Percentiles rank a stretch among this genome's conserved stretches.
Conservation (phyloP, 441 rosid species). For the Corymbia calophylla region DNA sequence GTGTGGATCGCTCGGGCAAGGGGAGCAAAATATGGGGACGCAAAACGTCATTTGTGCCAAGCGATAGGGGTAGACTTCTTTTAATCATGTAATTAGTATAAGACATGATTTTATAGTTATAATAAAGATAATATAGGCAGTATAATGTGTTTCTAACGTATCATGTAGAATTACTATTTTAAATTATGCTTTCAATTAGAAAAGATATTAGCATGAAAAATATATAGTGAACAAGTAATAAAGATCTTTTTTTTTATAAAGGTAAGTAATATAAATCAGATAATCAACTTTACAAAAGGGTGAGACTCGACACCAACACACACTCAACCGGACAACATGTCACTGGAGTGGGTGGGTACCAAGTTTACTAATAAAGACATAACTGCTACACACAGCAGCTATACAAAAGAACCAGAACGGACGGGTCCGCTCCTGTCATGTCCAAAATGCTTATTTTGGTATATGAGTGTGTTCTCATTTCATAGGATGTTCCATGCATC, state of each 20-base stretch:
- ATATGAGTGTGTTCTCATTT: not conserved
- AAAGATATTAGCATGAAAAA: not conserved
- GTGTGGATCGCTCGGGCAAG: not conserved
- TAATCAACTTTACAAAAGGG: too few species aligned
- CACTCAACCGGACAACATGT: too few species aligned
- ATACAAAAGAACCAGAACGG: too few species aligned
- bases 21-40: not conserved
- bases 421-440: too few species aligned
- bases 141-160: not conserved
- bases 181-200: too few species aligned
- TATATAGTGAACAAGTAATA: not conserved
- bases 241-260: too few species aligned
- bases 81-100: accelerated
- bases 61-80: not conserved
- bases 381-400: too few species aligned
- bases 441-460: accelerated
- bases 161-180: not conserved
- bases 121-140: not conserved
- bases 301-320: too few species aligned
- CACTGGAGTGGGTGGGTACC: too few species aligned
- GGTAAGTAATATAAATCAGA: too few species aligned
- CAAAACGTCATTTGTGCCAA: not conserved
- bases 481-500: accelerated
- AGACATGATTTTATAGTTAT: not conserved
- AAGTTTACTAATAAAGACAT: too few species aligned